These are phyloP conservation scores for Cucurbita ficifolia DNA, from an alignment of 306 rosid species.

Conservation along the genomic window DNA sequence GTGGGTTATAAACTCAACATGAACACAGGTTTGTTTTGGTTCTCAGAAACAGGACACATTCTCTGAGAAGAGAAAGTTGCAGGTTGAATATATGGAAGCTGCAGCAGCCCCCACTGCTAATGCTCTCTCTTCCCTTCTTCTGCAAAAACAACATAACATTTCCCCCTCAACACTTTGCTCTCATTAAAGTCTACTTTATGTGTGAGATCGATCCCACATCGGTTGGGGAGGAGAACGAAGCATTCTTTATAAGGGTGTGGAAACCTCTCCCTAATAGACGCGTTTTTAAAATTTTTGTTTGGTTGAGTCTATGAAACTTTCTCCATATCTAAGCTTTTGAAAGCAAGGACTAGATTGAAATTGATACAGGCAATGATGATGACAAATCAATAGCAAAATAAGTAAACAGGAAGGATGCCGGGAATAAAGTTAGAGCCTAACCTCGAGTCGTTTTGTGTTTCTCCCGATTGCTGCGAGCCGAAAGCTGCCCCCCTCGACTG, in stretches of 20 bases:
- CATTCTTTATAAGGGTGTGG: too few species aligned
- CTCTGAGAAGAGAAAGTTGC: constrained; percentile 53
- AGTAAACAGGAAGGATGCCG: neutral
- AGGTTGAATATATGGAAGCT: constrained; percentile 88
- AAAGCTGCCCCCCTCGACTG: constrained; percentile 21
- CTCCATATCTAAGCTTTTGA: neutral
- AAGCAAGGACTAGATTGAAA: neutral
- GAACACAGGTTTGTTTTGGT: too few species aligned
- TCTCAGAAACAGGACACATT: constrained; percentile 23
- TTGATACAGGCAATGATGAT: neutral
- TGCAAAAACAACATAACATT: constrained; percentile 14
- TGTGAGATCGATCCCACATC: too few species aligned
- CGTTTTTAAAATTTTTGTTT: neutral
- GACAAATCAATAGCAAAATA: neutral
- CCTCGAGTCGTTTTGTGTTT: constrained; percentile 45
- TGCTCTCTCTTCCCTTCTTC: constrained; percentile 42
- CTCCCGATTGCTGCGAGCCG: constrained; percentile 34
- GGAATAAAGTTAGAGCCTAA: constrained; percentile 7
- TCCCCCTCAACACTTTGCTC: neutral
- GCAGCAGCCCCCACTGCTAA: constrained; percentile 88
- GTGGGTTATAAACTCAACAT: neutral
- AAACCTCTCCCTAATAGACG: too few species aligned
- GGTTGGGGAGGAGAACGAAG: too few species aligned
- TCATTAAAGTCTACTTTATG: too few species aligned
- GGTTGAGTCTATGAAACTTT: neutral